Evolutionary conservation across 805 yeast species (phyloP).

Genomic region (Cyberlindnera maclurae): DNA sequence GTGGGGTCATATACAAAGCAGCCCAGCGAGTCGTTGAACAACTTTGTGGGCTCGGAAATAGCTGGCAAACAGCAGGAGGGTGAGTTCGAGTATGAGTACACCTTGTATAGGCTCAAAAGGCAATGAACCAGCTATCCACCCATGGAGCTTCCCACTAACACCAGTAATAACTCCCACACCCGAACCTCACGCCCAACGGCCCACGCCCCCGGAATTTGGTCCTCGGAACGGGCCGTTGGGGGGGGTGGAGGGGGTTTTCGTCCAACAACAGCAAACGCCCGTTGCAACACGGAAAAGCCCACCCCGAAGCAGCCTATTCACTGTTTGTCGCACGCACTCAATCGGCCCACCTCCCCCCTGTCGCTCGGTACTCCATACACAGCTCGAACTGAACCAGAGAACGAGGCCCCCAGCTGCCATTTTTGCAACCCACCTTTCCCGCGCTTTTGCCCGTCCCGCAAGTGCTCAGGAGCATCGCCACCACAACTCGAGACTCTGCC

Average conservation of each 20-base stretch:
- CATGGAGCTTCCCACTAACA: no score
- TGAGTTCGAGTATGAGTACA: slow-evolving; percentile 50
- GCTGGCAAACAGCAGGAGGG: slow-evolving; percentile 32
- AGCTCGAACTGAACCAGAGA: no score
- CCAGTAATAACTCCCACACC: background rate
- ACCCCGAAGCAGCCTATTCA: no score
- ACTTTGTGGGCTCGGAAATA: slow-evolving; percentile 29
- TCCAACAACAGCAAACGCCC: slow-evolving; percentile 1
- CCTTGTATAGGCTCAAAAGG: slow-evolving; percentile 43
- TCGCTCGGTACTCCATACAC: no score
- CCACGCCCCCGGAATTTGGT: background rate
- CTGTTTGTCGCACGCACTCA: no score
- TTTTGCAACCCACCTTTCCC: no score
- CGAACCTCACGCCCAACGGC: background rate
- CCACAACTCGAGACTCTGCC: background rate
- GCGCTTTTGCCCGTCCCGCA: background rate
- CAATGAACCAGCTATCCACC: no score
- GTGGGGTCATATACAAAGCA: slow-evolving; percentile 31
- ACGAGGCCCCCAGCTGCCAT: no score
- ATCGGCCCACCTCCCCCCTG: no score
- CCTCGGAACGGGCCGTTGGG: background rate
- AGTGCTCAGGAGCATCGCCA: background rate
- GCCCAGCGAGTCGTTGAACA: slow-evolving; percentile 28
- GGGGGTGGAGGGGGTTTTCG: no score
- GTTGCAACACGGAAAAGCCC: no score